Base-by-base conservation (phyloP, 768 basidiomycete genomes). In the Suillus variegatus region DNA sequence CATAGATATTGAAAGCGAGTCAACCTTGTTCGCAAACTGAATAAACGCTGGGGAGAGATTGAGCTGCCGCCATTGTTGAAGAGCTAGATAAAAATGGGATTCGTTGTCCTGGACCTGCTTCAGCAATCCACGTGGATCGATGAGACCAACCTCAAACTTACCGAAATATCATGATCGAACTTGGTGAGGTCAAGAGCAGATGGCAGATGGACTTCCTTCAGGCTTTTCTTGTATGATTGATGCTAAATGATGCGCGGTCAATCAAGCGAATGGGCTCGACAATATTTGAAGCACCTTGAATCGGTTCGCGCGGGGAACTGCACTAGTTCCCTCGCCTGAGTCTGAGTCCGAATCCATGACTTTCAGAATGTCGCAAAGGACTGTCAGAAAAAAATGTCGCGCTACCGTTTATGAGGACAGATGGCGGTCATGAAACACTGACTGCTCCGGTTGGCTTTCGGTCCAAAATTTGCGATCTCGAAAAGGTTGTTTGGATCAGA, bases 31-130 rank as follows among this genome's bases (percentile, higher is more conserved):
- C 2, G 89, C 87, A 71, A 94, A 95, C 36, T 80, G 77, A 62
- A 94, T 76, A 74, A 95, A 95, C 2, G 87, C 81, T 1, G 91
- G 85, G 2, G 92, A 83, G 25, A 96, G 84, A 74, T 92, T 94
- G 66, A 95, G 84, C 69, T 95, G 90, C 68, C 85, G 80, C 89
- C 91, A 93, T 71, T 92, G 87, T 35, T 86, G 81, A 40, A 96
- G 79, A 3, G 90, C 84, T 68, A 86, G 82, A 62, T 89, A 87
- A 70, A 96, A 95, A 73, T 93, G 89, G 0, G 91, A 93, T 64
- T 88, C 87, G 71, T 86, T 85, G 68, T 94, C 91, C 91, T 93
- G 63, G 3, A 68, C 40, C 32, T 28, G 44, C n/a, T 7, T 54
- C 9, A 25, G 43, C 41, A 55, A 62, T 46, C 16, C 16, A 55